Percentiles rank a stretch among this genome's conserved stretches.
phyloP scores from a whole-genome alignment of 2,329 filamentous ascomycete species.

The Fusarium hainanense region DNA sequence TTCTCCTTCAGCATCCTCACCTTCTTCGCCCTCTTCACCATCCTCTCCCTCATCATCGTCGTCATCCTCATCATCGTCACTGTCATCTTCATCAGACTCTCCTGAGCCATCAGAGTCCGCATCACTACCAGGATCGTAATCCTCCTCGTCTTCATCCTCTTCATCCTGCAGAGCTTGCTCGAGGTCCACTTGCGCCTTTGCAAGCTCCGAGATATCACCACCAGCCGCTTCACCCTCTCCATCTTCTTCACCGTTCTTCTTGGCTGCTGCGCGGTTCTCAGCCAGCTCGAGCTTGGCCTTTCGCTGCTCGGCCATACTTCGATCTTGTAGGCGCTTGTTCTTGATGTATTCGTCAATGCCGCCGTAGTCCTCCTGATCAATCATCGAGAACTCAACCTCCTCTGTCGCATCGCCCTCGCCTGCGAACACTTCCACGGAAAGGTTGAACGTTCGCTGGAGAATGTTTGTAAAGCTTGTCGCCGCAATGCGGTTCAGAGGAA shows the following conservation, averaged over 20 bases:
- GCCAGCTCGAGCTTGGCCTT: slow-evolving; percentile 72
- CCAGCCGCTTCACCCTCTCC: slow-evolving; percentile 51
- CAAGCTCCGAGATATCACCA: slow-evolving; percentile 60
- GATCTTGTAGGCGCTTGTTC: slow-evolving; percentile 70
- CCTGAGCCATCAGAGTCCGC: slow-evolving; percentile 69
- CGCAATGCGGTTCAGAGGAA: slow-evolving; percentile 69
- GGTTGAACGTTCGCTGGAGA: slow-evolving; percentile 75
- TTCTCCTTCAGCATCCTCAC: slow-evolving; percentile 40
- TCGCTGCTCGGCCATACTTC: slow-evolving; percentile 75
- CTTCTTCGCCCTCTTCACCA: slow-evolving; percentile 47
- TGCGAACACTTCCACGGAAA: slow-evolving; percentile 70
- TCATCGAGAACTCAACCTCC: slow-evolving; percentile 75
- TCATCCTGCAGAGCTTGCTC: slow-evolving; percentile 68
- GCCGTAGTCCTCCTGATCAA: slow-evolving; percentile 75
- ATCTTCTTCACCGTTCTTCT: slow-evolving; percentile 57
- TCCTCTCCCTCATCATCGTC: slow-evolving; percentile 54
- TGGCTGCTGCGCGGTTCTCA: slow-evolving; percentile 64
- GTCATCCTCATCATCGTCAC: slow-evolving; percentile 55
- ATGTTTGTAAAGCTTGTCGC: slow-evolving; percentile 76
- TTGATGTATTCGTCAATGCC: slow-evolving; percentile 73
- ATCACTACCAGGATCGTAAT: slow-evolving; percentile 72
- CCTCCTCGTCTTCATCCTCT: slow-evolving; percentile 73
- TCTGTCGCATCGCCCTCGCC: slow-evolving; percentile 61
- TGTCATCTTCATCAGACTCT: slow-evolving; percentile 64
- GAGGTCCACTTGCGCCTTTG: slow-evolving; percentile 61